Base-by-base conservation (phyloP, 164 flowering plant genomes). In the Stephania cephalantha region DNA sequence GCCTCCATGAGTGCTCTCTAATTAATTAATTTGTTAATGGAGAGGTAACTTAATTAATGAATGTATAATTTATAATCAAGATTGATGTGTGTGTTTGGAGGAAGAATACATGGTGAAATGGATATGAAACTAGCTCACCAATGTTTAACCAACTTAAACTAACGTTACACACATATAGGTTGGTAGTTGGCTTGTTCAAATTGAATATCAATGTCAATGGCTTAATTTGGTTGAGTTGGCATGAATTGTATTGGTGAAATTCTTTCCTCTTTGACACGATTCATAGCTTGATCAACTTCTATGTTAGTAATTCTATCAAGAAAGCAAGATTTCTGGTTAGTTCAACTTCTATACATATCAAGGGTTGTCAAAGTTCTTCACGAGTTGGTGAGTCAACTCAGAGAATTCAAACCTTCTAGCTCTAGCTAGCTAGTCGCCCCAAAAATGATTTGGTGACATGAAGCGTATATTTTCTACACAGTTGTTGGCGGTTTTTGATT, bases 71-170 rank as follows among this genome's bases (percentile, higher is more conserved):
- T 50, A 50, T 7, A 50, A 50, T 18, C 6, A n/a, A 58, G 64
- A 71, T 3, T 1, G 2, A 4, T 35, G 42, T 35, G 42, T 8
- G 18, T 79, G 83, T 25, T 25, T 0, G 25, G 25, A 25, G 25
- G 25, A 25, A 25, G 25, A 25, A 25, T 25, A 25, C 0, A 25
- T 25, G 25, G 25, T 25, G 25, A 25, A 25, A 25, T 75, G 79
- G 85, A 80, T 76, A 80, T 81, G 82, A 82, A 84, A 6, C 87
- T 83, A 88, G 79, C 78, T 79, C 84, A 85, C 91, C 42, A 85
- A 81, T 78, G 17, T 67, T 66, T 46, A 50, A 66, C 46, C 48
- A 46, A 67, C 42, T 5, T 46, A 5, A 46, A 31, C n/a, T 20
- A 13, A 9, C 46, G 17, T 10, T 0, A 7, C 55, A 50, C 15